Percentiles rank a stretch among this genome's conserved stretches.
Evolutionary conservation across 257 asterid genomes (phyloP).

Genomic region (Mitragyna speciosa): DNA sequence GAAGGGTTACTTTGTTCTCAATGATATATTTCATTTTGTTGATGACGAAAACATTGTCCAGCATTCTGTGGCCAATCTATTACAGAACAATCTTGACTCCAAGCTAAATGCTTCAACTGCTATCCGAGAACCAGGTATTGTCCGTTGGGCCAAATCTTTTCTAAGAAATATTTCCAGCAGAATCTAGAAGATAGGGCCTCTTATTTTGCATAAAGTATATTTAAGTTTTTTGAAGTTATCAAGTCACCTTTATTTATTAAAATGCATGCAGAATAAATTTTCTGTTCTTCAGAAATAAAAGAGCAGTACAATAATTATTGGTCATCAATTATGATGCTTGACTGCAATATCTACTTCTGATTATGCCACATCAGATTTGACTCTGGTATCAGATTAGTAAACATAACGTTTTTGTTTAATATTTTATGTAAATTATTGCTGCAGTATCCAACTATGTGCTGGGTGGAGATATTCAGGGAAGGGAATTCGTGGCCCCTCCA

Average conservation of each 20-base stretch:
- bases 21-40: conserved; percentile 81
- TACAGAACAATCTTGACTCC: conserved; percentile 61
- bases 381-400: neutral
- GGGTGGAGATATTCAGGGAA: conserved; percentile 63
- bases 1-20: conserved; percentile 82
- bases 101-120: conserved; percentile 54
- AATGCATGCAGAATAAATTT: neutral
- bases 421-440: conserved; percentile 10
- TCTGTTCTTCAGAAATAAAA: neutral
- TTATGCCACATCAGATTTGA: neutral
- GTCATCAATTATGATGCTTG: neutral
- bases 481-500: conserved; percentile 51
- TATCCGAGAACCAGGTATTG: conserved; percentile 65
- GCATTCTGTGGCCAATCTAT: conserved; percentile 66
- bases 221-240: neutral
- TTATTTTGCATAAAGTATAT: neutral
- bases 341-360: neutral
- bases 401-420: neutral
- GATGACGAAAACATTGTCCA: conserved; percentile 70
- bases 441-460: conserved; percentile 64
- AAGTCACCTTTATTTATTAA: neutral
- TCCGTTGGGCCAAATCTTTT: conserved; percentile 14
- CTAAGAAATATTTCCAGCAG: neutral
- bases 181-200: neutral
- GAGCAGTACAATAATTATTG: neutral